A percentile compares a stretch with the other conserved stretches of the same genome.
phyloP scores from a whole-genome alignment of 2,329 filamentous ascomycete genomes.

The Rhexocercosporidium sp. region DNA sequence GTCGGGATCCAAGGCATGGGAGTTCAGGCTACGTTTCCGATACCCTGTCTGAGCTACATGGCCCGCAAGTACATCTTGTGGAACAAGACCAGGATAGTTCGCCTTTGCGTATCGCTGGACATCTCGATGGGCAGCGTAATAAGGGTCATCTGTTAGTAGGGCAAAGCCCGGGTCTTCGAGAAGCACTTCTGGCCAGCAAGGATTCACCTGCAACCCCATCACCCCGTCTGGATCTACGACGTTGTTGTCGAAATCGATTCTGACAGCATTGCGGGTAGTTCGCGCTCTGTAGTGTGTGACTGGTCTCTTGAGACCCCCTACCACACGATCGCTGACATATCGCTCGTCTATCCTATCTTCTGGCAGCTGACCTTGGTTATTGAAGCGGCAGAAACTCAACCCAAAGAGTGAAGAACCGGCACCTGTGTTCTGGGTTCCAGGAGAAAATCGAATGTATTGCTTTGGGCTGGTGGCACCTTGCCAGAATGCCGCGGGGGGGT shows the following conservation, averaged over 20 bases:
- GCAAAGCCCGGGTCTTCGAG: neutral
- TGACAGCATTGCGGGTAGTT: neutral
- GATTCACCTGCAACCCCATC: neutral
- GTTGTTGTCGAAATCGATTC: neutral
- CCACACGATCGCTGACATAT: neutral
- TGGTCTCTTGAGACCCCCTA: neutral
- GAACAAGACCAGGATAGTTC: neutral
- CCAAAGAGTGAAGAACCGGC: neutral
- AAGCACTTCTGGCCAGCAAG: neutral
- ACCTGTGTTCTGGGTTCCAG: neutral
- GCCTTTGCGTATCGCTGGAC: neutral
- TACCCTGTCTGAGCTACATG: neutral
- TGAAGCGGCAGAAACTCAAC: neutral
- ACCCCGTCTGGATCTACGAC: neutral
- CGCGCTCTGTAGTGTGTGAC: neutral
- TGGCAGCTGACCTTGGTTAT: neutral
- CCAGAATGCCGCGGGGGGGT: neutral
- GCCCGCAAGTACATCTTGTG: neutral
- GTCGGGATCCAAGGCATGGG: neutral
- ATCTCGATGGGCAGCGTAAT: neutral
- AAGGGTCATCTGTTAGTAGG: neutral
- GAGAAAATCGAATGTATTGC: neutral
- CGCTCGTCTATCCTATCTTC: neutral
- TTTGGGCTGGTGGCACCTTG: neutral
- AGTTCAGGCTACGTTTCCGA: neutral